Evolutionary conservation across 495 filamentous ascomycete species (phyloP).

Genomic region (Annulohypoxylon bovei): DNA sequence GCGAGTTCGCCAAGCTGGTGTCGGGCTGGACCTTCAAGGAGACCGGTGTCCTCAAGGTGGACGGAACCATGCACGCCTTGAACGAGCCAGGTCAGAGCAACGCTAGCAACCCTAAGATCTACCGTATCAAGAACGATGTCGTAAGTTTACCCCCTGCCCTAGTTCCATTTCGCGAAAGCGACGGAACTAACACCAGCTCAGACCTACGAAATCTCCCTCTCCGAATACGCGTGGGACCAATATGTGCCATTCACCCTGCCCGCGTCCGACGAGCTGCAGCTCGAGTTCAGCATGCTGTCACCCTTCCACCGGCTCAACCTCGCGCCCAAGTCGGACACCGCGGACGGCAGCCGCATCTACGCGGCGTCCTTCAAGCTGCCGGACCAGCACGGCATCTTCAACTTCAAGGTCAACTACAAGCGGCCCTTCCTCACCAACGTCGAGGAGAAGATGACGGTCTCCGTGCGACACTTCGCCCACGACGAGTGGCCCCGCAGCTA

Average conservation of each 20-base stretch:
- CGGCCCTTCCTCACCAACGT: conserved; percentile 88
- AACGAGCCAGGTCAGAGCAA: conserved; percentile 63
- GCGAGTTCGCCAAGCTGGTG: conserved; percentile 84
- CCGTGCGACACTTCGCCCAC: conserved; percentile 94
- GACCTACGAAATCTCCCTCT: conserved; percentile 89
- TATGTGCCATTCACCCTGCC: conserved; percentile 79
- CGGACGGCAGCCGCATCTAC: conserved; percentile 77
- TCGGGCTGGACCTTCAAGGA: conserved; percentile 95
- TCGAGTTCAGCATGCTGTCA: conserved; percentile 98
- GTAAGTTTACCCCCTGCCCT: conserved; percentile 64
- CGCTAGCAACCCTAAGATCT: conserved; percentile 82
- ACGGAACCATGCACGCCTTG: conserved; percentile 82
- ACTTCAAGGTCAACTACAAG: conserved; percentile 95
- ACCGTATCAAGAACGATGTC: conserved; percentile 96
- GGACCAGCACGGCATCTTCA: conserved; percentile 98
- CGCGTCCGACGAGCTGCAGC: conserved; percentile 76
- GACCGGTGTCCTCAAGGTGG: conserved; percentile 86
- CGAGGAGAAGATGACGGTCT: conserved; percentile 95
- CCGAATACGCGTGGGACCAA: conserved; percentile 77
- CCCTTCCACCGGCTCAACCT: conserved; percentile 95
- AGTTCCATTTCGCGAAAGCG: not conserved
- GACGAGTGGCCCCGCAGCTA: conserved; percentile 94
- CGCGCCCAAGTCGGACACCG: conserved; percentile 61
- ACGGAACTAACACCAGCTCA: conserved; percentile 47
- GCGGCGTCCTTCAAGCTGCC: conserved; percentile 80